Evolutionary conservation across 768 basidiomycete genomes (phyloP).

Genomic region (Tulasnella sp.): DNA sequence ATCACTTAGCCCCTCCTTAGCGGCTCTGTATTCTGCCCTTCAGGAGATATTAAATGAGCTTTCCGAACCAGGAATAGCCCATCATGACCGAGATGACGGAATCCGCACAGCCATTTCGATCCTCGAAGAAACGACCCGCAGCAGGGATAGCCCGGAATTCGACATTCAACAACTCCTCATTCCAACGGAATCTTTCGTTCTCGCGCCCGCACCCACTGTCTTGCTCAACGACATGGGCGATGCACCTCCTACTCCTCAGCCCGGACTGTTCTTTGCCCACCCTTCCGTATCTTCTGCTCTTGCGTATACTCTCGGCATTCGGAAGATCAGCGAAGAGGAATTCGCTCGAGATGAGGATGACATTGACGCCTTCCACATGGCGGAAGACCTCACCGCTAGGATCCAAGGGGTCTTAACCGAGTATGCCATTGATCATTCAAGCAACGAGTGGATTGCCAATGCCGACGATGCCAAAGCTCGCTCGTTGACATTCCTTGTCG

Average conservation of each 20-base stretch:
- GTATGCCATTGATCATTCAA: conserved; percentile 39
- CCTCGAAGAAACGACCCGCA: background rate
- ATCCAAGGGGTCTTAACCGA: conserved; percentile 39
- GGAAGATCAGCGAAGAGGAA: conserved; percentile 21
- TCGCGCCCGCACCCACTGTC: background rate
- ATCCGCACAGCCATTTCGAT: background rate
- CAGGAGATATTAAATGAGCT: background rate
- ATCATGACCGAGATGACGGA: background rate
- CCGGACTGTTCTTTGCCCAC: background rate
- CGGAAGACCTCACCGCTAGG: conserved; percentile 37
- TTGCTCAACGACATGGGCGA: background rate
- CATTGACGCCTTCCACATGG: conserved; percentile 38
- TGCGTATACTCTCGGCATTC: conserved; percentile 23
- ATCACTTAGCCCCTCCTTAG: background rate
- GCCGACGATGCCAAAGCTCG: conserved; percentile 45
- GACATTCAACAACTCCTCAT: background rate
- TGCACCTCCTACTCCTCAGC: background rate
- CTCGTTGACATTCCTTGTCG: conserved; percentile 37
- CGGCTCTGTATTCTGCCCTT: background rate
- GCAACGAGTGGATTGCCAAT: conserved; percentile 48
- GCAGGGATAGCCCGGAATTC: background rate
- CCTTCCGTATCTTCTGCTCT: background rate
- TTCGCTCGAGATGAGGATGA: conserved; percentile 22
- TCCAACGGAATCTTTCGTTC: background rate
- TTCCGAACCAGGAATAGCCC: background rate